Base-by-base conservation (phyloP, 768 basidiomycete species). In the Daedaleopsis nitida region DNA sequence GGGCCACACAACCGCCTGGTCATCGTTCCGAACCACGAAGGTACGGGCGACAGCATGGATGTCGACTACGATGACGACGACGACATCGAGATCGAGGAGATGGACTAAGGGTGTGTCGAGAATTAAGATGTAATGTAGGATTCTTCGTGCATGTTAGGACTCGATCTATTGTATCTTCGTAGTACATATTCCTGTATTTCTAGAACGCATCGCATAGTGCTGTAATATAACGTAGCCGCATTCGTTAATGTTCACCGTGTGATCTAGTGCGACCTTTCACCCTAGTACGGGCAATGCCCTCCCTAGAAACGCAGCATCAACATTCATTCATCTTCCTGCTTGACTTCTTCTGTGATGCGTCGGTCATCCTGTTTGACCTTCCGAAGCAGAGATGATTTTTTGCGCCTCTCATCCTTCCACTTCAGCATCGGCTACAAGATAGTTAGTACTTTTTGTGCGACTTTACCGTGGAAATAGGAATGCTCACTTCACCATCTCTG, bases 1-100 rank as follows among this genome's bases (percentile, higher is more conserved):
- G 85, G 89, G 3, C 87, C 87, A 19, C 84, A 82, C 62, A 98
- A 98, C 75, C 83, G 86, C 42, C 74, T 98, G 35, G 74, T 81
- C 34, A 85, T 96, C 53, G 69, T 89, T 27, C 89, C 94, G 12
- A 98, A 98, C 73, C 96, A 98, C 70, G 85, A 88, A 68, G 81
- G 81, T 38, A 74, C 58, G 21, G 75, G 70, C 16, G 85, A 84
- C 2, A 78, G 77, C 44, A 81, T 84, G 75, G 78, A 82, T 51
- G 80, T 91, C 72, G 89, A 93, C 66, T 76, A 83, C 61, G 80
- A 78, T 52, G 75, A 75, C 35, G 82, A 83, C 35, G 82, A 83
- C 45, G 80, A 81, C 56, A 76, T 82, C 55, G 90, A 90, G 52
- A 84, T 92, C 50, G 90, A 91, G 70, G 88, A 87, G 68, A 84